A percentile compares a stretch with the other conserved stretches of the same genome.
Conservation (phyloP, 2,329 filamentous ascomycete genomes). For the Drechmeria coniospora region DNA sequence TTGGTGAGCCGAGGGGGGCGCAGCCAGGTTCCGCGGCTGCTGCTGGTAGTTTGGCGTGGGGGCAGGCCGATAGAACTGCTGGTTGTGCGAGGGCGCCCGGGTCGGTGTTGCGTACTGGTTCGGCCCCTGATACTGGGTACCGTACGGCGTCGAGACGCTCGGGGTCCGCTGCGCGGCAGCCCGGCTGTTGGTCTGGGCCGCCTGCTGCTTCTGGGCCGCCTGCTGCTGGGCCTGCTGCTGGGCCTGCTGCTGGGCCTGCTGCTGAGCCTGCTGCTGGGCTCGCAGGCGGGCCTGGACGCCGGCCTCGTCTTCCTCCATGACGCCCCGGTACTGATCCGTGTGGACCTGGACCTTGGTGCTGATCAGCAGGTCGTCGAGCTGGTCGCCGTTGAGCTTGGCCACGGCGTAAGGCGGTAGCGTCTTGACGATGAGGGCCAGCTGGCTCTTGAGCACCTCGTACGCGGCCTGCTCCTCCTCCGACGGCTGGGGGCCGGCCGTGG, state of each 20-base stretch:
- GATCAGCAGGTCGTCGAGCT: conserved; percentile 68
- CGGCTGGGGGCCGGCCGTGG: conserved; percentile 51
- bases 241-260: conserved; percentile 7
- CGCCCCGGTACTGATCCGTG: conserved; percentile 57
- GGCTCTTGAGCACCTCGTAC: conserved; percentile 62
- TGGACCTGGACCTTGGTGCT: conserved; percentile 64
- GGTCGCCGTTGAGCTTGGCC: conserved; percentile 72
- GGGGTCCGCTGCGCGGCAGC: conserved; percentile 23
- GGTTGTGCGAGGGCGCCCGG: conserved; percentile 27
- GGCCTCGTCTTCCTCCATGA: conserved; percentile 70
- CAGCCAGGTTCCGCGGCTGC: conserved; percentile 16
- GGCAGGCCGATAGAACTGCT: conserved; percentile 28
- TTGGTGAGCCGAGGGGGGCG: conserved; percentile 13
- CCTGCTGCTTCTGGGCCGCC: conserved; percentile 12
- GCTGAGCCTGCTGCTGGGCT: conserved; percentile 18
- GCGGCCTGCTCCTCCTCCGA: conserved; percentile 43
- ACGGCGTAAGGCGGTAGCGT: conserved; percentile 72
- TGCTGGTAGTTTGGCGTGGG: conserved; percentile 27
- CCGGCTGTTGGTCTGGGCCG: conserved; percentile 17
- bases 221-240: conserved; percentile 8
- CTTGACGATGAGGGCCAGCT: conserved; percentile 58
- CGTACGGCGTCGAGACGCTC: conserved; percentile 24
- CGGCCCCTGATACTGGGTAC: conserved; percentile 25
- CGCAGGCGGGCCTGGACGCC: conserved; percentile 35
- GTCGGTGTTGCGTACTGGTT: conserved; percentile 31